Conservation (phyloP, 2,329 filamentous ascomycete species). For the Penicillium sp. region DNA sequence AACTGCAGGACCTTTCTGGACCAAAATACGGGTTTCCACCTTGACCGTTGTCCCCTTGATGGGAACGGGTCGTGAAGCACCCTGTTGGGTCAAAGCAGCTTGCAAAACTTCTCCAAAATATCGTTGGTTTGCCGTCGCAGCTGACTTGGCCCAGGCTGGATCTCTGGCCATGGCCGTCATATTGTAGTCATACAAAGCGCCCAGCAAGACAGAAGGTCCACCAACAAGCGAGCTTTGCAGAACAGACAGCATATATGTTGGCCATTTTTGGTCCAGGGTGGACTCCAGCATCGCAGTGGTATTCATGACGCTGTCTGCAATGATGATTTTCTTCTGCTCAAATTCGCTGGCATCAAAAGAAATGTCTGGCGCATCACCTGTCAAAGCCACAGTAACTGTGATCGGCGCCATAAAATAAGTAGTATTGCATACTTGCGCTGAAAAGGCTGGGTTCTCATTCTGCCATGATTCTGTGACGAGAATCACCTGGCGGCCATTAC, state of each 20-base stretch:
- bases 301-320: constrained; percentile 9
- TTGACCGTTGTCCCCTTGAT: constrained; percentile 1
- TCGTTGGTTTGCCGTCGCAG: constrained; percentile 10
- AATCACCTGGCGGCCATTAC: constrained; percentile 6
- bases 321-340: constrained; percentile 2
- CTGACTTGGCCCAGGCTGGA: constrained; percentile 2
- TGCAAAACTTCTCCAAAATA: constrained; percentile 17
- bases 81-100: constrained; percentile 4
- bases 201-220: constrained; percentile 12
- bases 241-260: constrained; percentile 14
- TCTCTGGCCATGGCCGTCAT: constrained; percentile 8
- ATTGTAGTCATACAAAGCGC: constrained; percentile 18
- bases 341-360: constrained; percentile 10
- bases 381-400: background rate
- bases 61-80: background rate
- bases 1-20: constrained; percentile 10
- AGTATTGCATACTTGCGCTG: constrained; percentile 9
- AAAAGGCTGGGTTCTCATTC: background rate
- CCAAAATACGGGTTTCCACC: constrained; percentile 8
- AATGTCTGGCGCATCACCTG: constrained; percentile 4
- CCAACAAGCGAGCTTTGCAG: constrained; percentile 5
- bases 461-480: constrained; percentile 7
- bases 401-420: constrained; percentile 16
- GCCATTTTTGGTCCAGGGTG: constrained; percentile 6
- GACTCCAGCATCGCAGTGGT: constrained; percentile 5